Evolutionary conservation across 345 rosid species (phyloP).

Genomic region (Bruguiera parviflora): DNA sequence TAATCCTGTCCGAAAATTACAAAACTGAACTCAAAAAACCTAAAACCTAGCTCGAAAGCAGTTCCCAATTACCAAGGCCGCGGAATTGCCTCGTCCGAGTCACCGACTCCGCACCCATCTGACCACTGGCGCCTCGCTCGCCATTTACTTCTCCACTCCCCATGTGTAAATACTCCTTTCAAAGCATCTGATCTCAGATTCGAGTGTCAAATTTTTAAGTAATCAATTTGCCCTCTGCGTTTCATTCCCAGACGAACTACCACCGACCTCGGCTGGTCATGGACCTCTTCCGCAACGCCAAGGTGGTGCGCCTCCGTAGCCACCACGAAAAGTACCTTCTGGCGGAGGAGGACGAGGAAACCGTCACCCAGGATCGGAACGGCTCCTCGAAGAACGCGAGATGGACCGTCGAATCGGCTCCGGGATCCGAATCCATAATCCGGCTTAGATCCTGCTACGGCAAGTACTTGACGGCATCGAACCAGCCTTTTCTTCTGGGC

Average conservation of each 20-base stretch:
- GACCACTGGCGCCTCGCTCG: too few relatives aligned
- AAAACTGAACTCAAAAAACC: too few relatives aligned
- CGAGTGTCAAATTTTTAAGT: background rate
- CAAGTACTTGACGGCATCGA: conserved; percentile 32
- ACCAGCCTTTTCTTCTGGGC: conserved; percentile 32
- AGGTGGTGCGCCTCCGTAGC: conserved; percentile 31
- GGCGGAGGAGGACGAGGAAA: conserved; percentile 28
- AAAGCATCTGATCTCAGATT: background rate
- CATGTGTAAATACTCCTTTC: background rate
- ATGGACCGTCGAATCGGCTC: conserved; percentile 22
- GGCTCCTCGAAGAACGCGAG: conserved; percentile 31
- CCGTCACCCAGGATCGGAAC: conserved; percentile 28
- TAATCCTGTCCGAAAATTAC: background rate
- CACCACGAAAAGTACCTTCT: conserved; percentile 36
- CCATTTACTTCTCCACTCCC: background rate
- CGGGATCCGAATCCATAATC: conserved; percentile 20
- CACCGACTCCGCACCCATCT: background rate
- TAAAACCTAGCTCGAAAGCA: background rate
- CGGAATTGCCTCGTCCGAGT: background rate
- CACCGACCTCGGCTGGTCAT: conserved; percentile 16
- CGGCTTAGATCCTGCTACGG: conserved; percentile 31
- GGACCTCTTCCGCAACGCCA: conserved; percentile 28
- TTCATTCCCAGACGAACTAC: conserved; percentile 4
- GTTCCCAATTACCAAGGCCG: too few relatives aligned
- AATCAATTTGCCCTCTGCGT: background rate